These are phyloP conservation scores for Annona cherimola DNA, from an alignment of 164 flowering plant species.

Conservation along the genomic window DNA sequence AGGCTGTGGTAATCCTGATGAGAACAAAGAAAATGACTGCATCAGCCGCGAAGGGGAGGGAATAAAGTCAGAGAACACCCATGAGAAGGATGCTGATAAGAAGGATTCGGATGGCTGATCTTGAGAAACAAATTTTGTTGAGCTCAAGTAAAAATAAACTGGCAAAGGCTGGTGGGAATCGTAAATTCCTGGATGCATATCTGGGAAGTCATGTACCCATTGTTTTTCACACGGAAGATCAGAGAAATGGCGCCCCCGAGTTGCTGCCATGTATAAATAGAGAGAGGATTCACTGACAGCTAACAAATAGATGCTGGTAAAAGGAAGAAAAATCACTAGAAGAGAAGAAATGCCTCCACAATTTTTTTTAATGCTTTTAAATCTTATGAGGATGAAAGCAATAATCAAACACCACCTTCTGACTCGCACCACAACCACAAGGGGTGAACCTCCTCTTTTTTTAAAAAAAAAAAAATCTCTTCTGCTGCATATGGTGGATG, in stretches of 20 bases:
- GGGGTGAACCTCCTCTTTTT: too few relatives aligned
- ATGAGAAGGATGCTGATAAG: conserved; percentile 10
- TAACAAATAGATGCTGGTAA: conserved; percentile 17
- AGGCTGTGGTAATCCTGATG: conserved; percentile 21
- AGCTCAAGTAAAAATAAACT: not conserved
- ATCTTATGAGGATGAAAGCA: too few relatives aligned
- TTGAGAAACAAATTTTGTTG: not conserved
- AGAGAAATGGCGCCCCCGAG: conserved; percentile 6
- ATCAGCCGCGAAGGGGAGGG: conserved; percentile 24
- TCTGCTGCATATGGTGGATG: too few relatives aligned
- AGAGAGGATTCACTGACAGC: conserved; percentile 35
- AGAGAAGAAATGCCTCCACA: too few relatives aligned
- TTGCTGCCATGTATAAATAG: conserved; percentile 28
- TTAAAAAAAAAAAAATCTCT: too few relatives aligned
- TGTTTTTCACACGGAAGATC: not conserved
- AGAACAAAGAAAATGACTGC: conserved; percentile 32
- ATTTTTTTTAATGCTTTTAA: too few relatives aligned
- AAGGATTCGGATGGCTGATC: conserved; percentile 13
- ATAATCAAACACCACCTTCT: too few relatives aligned
- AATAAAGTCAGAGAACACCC: conserved; percentile 19
- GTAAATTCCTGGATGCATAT: conserved; percentile 12
- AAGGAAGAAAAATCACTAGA: too few relatives aligned
- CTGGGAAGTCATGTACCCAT: conserved; percentile 4
- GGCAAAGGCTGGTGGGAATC: conserved; percentile 17
- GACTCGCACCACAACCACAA: too few relatives aligned